Conservation (phyloP, 495 filamentous ascomycete genomes). For the Echria macrotheca region DNA sequence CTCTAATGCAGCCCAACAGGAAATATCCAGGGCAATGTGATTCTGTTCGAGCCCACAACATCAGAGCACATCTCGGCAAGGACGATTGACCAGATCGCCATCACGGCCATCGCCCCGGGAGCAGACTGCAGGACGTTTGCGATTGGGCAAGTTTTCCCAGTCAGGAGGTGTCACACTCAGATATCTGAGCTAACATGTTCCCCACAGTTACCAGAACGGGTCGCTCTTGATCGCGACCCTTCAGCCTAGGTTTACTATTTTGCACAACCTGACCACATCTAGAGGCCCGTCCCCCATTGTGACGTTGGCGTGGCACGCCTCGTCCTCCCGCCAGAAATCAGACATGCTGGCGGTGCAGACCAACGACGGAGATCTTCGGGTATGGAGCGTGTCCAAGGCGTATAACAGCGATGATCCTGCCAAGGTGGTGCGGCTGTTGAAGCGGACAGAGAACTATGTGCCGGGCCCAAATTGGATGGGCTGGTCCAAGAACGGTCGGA, state of each 20-base stretch:
- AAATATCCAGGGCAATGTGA: conserved; percentile 85
- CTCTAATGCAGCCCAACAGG: conserved; percentile 46
- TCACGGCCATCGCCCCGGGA: conserved; percentile 84
- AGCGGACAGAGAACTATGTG: conserved; percentile 66
- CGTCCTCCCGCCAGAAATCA: conserved; percentile 92
- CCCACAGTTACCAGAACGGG: conserved; percentile 80
- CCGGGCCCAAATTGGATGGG: conserved; percentile 89
- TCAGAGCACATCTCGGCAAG: conserved; percentile 89
- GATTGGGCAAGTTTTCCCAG: conserved; percentile 64
- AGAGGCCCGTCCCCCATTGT: conserved; percentile 82
- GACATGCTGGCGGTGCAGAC: conserved; percentile 97
- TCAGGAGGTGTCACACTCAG: not conserved
- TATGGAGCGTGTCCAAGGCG: conserved; percentile 94
- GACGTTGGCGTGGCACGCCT: conserved; percentile 93
- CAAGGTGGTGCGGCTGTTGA: conserved; percentile 82
- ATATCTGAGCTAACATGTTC: conserved; percentile 27
- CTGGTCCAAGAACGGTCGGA: conserved; percentile 96
- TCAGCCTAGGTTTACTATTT: conserved; percentile 86
- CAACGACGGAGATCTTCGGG: conserved; percentile 82
- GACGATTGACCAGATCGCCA: conserved; percentile 85
- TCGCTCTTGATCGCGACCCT: conserved; percentile 86
- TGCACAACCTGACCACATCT: conserved; percentile 83
- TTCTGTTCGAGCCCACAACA: conserved; percentile 87
- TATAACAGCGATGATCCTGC: conserved; percentile 67
- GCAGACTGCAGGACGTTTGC: conserved; percentile 96